Percentiles rank a stretch among this genome's conserved stretches.
Evolutionary conservation across 306 rosid species (phyloP).

Genomic region (Malus orientalis): DNA sequence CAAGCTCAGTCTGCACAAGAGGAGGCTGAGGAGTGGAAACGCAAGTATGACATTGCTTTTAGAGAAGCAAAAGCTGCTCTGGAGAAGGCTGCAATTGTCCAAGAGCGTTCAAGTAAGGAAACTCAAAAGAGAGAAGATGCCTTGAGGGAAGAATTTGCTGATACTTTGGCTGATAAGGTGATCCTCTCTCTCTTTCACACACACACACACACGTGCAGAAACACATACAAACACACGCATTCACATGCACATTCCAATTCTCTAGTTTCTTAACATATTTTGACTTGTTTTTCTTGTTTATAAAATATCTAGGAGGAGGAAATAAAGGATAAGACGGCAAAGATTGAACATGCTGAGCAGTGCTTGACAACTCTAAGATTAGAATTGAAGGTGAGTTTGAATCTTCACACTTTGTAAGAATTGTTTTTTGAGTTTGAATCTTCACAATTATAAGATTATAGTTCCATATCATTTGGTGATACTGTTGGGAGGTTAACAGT

Average conservation of each 20-base stretch:
- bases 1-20: conserved; percentile 91
- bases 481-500: background rate
- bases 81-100: conserved; percentile 77
- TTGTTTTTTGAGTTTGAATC: background rate
- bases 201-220: background rate
- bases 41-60: conserved; percentile 73
- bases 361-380: conserved; percentile 63
- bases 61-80: conserved; percentile 86
- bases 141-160: conserved; percentile 74
- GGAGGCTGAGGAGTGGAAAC: conserved; percentile 96
- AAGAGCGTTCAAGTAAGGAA: conserved; percentile 71
- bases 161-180: conserved; percentile 74
- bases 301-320: conserved; percentile 69
- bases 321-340: conserved; percentile 56
- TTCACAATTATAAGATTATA: background rate
- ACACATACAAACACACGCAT: background rate
- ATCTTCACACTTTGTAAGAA: background rate
- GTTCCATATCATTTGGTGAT: background rate
- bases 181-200: background rate
- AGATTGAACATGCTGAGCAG: conserved; percentile 71
- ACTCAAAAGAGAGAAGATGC: conserved; percentile 85
- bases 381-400: conserved; percentile 70
- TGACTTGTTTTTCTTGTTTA: conserved; percentile 17
- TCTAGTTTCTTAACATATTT: background rate
- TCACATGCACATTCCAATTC: background rate